Base-by-base conservation (phyloP, 2,329 filamentous ascomycete species). In the Incumbomyces delicatus region DNA sequence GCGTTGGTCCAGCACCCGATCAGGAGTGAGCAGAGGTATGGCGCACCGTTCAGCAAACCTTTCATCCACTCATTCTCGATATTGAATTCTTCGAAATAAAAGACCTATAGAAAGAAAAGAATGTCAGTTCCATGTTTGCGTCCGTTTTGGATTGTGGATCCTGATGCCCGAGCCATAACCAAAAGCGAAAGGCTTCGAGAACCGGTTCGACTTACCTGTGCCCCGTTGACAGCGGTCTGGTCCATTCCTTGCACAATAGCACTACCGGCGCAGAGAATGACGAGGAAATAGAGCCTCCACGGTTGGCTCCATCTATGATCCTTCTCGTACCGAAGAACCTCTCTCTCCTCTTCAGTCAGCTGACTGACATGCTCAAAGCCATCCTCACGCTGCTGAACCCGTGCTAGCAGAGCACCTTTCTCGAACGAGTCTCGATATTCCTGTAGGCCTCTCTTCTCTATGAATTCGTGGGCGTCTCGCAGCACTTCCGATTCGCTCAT, bases 11-110 rank as follows among this genome's bases (percentile, higher is more conserved):
- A 61, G n/a, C 57, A 57, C 39, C 58, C 58, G 29, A 83, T 62
- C 34, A 85, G 63, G 2, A 81, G 79, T 53, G 79, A 86, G 65
- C 78, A 78, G 18, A 86, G 71, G 53, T 82, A 81, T 38, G 50
- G 49, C 1, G 70, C 61, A 35, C 63, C 56, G 46, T 72, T 72
- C 48, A 72, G 61, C 6, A 70, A 54, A 27, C 69, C 69, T n/a
- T 68, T 57, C 16, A 70, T 55, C 68, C 69, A 71, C 12, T 47
- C 41, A 43, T 56, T 53, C 44, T 44, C 64, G 58, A 22, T 55
- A 36, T 11, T 45, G 42, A 35, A 50, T 18, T 30, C 44, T 31
- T 18, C 41, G 35, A 27, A 46, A 51, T 17, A 46, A 34, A 16
- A 46, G 35, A 16, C 18, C 31, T 22, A 22, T 52, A 2, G 43